Conservation (phyloP, 169 alveolate species). For the Plasmodium fragile region DNA sequence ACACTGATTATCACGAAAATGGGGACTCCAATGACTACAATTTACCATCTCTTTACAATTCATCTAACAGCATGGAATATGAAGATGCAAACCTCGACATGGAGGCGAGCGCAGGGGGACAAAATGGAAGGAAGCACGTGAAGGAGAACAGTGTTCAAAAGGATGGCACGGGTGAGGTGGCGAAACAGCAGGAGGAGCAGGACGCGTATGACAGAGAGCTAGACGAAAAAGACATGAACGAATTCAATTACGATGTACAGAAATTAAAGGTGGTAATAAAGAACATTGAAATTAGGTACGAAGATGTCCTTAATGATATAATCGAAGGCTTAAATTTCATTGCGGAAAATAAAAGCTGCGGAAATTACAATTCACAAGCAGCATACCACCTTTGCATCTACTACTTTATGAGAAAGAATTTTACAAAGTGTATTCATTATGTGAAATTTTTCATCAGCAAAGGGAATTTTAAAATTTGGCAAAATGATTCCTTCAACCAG, state of each 20-base stretch:
- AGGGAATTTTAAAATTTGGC: constrained; percentile 61
- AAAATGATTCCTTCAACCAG: constrained; percentile 27
- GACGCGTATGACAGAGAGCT: constrained; percentile 15
- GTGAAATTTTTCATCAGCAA: constrained; percentile 34
- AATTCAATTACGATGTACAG: constrained; percentile 1
- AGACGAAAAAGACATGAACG: constrained; percentile 15
- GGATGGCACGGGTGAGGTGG: neutral
- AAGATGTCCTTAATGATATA: constrained; percentile 71
- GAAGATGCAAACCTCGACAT: neutral
- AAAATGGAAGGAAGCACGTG: neutral
- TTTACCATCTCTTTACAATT: neutral
- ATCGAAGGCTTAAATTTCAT: constrained; percentile 58
- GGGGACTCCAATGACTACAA: neutral
- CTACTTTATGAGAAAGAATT: constrained; percentile 58
- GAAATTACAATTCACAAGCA: constrained; percentile 65
- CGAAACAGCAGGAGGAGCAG: neutral
- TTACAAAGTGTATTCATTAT: constrained; percentile 30
- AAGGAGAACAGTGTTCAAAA: neutral
- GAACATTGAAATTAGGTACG: constrained; percentile 49
- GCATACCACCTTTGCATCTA: constrained; percentile 65
- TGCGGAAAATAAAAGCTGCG: constrained; percentile 60
- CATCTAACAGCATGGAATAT: constrained; percentile 4
- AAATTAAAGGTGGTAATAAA: constrained; percentile 68
- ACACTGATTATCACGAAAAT: constrained; percentile 35
- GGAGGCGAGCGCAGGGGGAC: neutral